A percentile compares a stretch with the other conserved stretches of the same genome.
phyloP scores from a whole-genome alignment of 2,329 filamentous ascomycete species.

The Stemphylium lycopersici region DNA sequence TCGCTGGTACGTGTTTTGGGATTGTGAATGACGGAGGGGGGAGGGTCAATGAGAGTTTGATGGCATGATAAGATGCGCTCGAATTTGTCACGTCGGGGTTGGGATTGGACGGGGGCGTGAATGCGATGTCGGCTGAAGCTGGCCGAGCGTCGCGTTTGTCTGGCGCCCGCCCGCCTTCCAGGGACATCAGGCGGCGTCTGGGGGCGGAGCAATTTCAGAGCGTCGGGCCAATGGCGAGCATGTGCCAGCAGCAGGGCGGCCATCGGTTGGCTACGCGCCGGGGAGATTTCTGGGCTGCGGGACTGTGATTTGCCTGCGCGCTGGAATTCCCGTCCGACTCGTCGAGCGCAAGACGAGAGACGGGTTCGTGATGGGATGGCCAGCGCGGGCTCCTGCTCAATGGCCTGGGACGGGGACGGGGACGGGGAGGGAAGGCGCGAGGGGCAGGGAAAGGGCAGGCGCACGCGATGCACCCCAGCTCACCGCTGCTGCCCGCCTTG shows the following conservation, averaged over 20 bases:
- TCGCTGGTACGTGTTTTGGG: not conserved
- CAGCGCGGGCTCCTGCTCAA: not conserved
- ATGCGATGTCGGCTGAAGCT: not conserved
- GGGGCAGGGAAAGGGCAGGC: slow-evolving; percentile 3
- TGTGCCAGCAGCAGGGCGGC: slow-evolving; percentile 15
- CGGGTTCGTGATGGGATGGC: not conserved
- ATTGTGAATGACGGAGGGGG: not conserved
- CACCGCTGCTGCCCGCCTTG: slow-evolving; percentile 17
- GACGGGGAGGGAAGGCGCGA: not conserved
- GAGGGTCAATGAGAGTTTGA: not conserved
- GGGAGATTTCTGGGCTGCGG: slow-evolving; percentile 25
- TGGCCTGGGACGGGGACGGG: not conserved
- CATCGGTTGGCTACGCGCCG: slow-evolving; percentile 43
- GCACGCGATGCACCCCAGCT: slow-evolving; percentile 13
- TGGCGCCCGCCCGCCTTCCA: slow-evolving; percentile 2
- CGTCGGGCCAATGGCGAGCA: slow-evolving; percentile 23
- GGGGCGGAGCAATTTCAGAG: slow-evolving; percentile 30
- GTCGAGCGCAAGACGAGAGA: not conserved
- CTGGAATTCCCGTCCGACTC: slow-evolving; percentile 19
- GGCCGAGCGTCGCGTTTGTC: not conserved
- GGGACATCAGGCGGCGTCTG: slow-evolving; percentile 5
- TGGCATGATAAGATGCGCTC: not conserved
- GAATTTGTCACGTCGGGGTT: not conserved
- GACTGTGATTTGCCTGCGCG: slow-evolving; percentile 40
- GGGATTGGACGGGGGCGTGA: not conserved